Evolutionary conservation across 1,284 basidiomycete genomes (phyloP).

Genomic region (Cutaneotrichosporon sp.): DNA sequence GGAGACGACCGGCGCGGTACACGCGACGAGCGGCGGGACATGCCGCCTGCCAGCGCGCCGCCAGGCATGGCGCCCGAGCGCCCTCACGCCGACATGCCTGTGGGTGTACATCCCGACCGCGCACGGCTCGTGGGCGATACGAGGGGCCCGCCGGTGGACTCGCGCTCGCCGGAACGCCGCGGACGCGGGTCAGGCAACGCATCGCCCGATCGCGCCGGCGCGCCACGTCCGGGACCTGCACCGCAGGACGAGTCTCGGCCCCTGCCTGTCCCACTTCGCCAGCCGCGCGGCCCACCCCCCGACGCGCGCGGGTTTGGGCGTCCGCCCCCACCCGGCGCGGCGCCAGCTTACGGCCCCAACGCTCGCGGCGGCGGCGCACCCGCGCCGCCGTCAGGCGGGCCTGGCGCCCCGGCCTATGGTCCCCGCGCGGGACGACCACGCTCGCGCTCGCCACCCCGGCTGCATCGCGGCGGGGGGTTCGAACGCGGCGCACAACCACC

Average conservation of each 20-base stretch:
- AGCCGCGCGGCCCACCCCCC: slow-evolving; percentile 2
- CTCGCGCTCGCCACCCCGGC: not conserved
- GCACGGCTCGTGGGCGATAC: not conserved
- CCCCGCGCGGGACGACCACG: not conserved
- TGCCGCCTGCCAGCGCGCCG: too few relatives aligned
- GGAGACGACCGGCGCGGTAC: too few relatives aligned
- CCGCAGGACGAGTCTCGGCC: too few relatives aligned
- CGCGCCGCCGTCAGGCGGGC: too few relatives aligned
- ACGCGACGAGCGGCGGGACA: too few relatives aligned
- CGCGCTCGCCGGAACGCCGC: not conserved
- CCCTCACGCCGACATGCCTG: too few relatives aligned
- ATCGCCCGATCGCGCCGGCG: too few relatives aligned
- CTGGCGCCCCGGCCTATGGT: not conserved
- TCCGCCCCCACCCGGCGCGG: not conserved
- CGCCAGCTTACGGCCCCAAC: not conserved
- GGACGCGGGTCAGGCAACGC: not conserved
- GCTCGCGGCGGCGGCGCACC: not conserved
- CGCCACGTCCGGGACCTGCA: too few relatives aligned
- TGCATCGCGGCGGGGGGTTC: too few relatives aligned
- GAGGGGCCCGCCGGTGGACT: not conserved
- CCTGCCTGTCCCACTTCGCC: not conserved
- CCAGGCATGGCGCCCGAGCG: too few relatives aligned
- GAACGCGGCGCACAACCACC: too few relatives aligned
- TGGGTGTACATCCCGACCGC: too few relatives aligned
- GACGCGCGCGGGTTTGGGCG: slow-evolving; percentile 1